Conservation (phyloP, 1,284 basidiomycete species). For the Farysia itapuensis region DNA sequence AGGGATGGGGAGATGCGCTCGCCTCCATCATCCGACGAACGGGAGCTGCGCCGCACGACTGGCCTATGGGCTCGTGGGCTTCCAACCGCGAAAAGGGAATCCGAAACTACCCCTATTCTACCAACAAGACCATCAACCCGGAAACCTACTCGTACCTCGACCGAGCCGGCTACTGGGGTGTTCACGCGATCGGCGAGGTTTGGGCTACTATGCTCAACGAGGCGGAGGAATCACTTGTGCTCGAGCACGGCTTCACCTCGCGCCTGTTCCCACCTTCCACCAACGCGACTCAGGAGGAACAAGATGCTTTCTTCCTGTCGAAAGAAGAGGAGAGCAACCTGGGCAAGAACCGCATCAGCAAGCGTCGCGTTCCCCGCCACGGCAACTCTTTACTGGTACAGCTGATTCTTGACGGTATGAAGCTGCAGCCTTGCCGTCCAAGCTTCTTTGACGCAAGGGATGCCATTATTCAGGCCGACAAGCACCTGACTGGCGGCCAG, state of each 20-base stretch:
- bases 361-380: constrained; percentile 78
- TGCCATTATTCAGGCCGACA: constrained; percentile 90
- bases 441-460: constrained; percentile 86
- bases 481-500: constrained; percentile 84
- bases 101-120: constrained; percentile 70
- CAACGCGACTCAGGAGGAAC: constrained; percentile 32
- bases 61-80: constrained; percentile 89
- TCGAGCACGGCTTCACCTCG: constrained; percentile 42
- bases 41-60: constrained; percentile 59
- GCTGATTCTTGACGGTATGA: constrained; percentile 88
- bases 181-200: constrained; percentile 86
- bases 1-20: constrained; percentile 74
- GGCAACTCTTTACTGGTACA: constrained; percentile 86
- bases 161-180: constrained; percentile 69
- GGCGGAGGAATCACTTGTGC: constrained; percentile 42
- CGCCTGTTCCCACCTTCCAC: constrained; percentile 40
- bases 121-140: constrained; percentile 76
- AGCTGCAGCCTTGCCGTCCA: constrained; percentile 87
- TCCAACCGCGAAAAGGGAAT: constrained; percentile 77
- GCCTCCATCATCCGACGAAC: constrained; percentile 70
- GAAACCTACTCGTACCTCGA: constrained; percentile 95
- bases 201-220: constrained; percentile 92
- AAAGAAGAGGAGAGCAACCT: constrained; percentile 38
- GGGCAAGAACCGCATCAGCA: constrained; percentile 63
- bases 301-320: constrained; percentile 34